Conservation (phyloP, 768 basidiomycete species). For the Phylloporus arenicola region DNA sequence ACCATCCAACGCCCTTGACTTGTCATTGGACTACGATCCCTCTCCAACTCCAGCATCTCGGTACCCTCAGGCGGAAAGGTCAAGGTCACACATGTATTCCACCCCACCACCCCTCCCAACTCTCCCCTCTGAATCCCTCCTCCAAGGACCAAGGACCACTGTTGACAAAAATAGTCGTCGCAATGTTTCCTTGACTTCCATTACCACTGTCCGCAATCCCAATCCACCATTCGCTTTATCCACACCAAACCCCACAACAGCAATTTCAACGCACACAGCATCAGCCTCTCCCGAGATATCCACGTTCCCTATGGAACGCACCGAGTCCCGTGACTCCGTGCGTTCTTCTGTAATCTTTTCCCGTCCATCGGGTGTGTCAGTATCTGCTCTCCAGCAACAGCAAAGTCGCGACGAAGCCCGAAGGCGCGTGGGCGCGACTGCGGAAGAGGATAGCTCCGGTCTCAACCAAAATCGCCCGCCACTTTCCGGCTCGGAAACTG, state of each 20-base stretch:
- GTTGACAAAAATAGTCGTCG: slow-evolving; percentile 31
- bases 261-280: slow-evolving; percentile 60
- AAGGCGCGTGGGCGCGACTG: slow-evolving; percentile 28
- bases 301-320: slow-evolving; percentile 34
- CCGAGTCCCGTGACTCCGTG: slow-evolving; percentile 43
- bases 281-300: slow-evolving; percentile 39
- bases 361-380: slow-evolving; percentile 50
- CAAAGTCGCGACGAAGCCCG: slow-evolving; percentile 35
- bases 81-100: slow-evolving; percentile 41
- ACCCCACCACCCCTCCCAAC: slow-evolving; percentile 57
- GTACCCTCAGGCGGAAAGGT: slow-evolving; percentile 33
- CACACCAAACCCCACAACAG: slow-evolving; percentile 60
- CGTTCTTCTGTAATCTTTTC: slow-evolving; percentile 60
- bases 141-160: slow-evolving; percentile 20
- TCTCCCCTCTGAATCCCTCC: slow-evolving; percentile 52
- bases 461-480: slow-evolving; percentile 26
- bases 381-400: slow-evolving; percentile 54
- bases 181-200: slow-evolving; percentile 42
- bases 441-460: slow-evolving; percentile 21
- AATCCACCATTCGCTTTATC: slow-evolving; percentile 43
- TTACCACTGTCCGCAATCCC: slow-evolving; percentile 41
- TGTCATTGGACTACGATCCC: slow-evolving; percentile 36
- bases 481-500: slow-evolving; percentile 47
- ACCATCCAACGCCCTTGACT: slow-evolving; percentile 25
- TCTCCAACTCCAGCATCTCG: slow-evolving; percentile 43